These are phyloP conservation scores for Alternaria sp. DNA, from an alignment of 2,329 filamentous ascomycete genomes.

Conservation along the genomic window DNA sequence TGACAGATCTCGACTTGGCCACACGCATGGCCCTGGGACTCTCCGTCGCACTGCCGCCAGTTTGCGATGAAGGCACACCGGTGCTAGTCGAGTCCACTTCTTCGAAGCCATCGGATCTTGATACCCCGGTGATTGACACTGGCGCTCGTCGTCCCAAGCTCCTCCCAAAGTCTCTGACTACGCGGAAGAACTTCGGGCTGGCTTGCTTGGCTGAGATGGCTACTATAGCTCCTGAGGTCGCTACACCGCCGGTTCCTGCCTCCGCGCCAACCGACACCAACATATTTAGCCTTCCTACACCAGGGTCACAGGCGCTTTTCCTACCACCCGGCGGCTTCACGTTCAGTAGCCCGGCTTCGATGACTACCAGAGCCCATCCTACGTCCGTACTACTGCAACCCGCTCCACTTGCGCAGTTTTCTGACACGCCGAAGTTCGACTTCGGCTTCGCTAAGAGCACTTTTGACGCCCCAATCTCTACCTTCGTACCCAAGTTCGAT, in stretches of 20 bases:
- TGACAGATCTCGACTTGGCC: not conserved
- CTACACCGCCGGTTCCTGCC: not conserved
- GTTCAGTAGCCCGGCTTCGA: rapidly evolving
- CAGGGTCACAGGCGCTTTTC: rapidly evolving
- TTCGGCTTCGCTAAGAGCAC: not conserved
- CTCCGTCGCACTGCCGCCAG: not conserved
- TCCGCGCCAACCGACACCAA: not conserved
- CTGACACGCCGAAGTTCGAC: rapidly evolving
- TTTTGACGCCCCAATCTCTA: not conserved
- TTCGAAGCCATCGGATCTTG: not conserved
- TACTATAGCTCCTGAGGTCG: not conserved
- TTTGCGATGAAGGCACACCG: rapidly evolving
- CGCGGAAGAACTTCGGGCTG: not conserved
- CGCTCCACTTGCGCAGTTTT: rapidly evolving
- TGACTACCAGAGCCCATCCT: not conserved
- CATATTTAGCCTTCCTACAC: not conserved
- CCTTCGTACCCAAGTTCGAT: too few species aligned
- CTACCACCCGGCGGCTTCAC: not conserved
- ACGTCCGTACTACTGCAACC: not conserved
- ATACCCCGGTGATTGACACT: not conserved
- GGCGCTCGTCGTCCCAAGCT: not conserved
- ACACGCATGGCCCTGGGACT: not conserved
- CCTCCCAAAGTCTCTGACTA: not conserved
- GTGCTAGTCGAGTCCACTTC: not conserved
- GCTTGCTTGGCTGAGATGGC: not conserved